Evolutionary conservation across 306 rosid species (phyloP).

Genomic region (Luffa aegyptiaca): DNA sequence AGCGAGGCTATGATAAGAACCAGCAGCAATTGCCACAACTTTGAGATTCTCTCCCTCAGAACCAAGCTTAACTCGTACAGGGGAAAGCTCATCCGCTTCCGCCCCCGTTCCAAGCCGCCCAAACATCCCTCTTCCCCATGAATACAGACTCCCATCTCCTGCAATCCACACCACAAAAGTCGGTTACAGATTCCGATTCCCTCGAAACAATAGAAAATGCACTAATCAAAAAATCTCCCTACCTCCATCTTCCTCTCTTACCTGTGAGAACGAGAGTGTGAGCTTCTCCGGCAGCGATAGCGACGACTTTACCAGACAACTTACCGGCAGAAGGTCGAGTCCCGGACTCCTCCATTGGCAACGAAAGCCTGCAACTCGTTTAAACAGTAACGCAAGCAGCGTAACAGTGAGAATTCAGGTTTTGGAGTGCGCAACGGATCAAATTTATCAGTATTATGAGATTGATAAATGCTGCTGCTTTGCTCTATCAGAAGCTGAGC

Average conservation of each 20-base stretch:
- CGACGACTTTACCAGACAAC: conserved; percentile 20
- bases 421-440: neutral
- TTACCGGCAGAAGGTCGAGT: conserved; percentile 1
- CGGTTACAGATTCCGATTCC: neutral
- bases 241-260: conserved; percentile 1
- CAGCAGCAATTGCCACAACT: conserved; percentile 65
- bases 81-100: conserved; percentile 47
- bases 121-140: conserved; percentile 95
- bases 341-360: neutral
- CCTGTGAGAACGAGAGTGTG: conserved; percentile 49
- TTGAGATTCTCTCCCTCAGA: conserved; percentile 20
- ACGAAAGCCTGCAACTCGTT: too few relatives aligned
- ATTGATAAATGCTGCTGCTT: neutral
- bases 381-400: neutral
- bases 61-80: conserved; percentile 42
- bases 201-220: neutral
- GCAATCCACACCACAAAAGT: conserved; percentile 14
- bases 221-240: neutral
- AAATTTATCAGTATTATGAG: neutral
- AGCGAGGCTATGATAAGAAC: conserved; percentile 90
- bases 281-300: conserved; percentile 44
- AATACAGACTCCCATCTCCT: conserved; percentile 68
- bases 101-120: conserved; percentile 74
- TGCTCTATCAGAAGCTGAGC: neutral
- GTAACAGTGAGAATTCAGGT: neutral